Base-by-base conservation (phyloP, 176 grass and related monocot species). In the Lolium multiflorum region DNA sequence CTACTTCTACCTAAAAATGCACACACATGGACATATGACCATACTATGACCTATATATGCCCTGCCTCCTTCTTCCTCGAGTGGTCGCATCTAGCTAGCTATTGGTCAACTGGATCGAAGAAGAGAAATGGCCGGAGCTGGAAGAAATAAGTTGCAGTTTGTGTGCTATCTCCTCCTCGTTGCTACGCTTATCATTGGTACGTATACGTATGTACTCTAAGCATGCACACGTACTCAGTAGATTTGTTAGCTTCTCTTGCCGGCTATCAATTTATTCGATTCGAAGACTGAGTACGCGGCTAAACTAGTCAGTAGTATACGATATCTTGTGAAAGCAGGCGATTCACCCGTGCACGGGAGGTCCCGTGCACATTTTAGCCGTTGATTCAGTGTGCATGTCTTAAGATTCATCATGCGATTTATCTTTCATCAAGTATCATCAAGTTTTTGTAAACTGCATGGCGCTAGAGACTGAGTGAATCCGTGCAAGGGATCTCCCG, bases 131-230 rank as follows among this genome's bases (percentile, higher is more conserved):
- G 55, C 79, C n/a, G 78, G 25, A 15, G 68, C 20, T 3, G 46
- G 38, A 55, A 70, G 14, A 62, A 44, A 26, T 5, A 11, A 28
- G 77, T 43, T 48, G 43, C 26, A 43, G 41, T 43, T 43, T 18
- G 17, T 64, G 1, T 54, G 56, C 16, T 5, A 3, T 49, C 63
- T 90, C 64, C 50, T 85, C 60, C 43, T 90, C 63, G 8, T 82
- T 74, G 61, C 62, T 43, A 12, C 18, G 20, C 72, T 86, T 22
- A 4, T 90, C 41, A 55, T 6, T 11, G 87, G 87, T 82, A 48
- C 21, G 71, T 46, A 71, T 20, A 35, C 31, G 2, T 35, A 35
- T 35, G 31, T 35, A 2, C 26, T 71, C 35, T 7, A 47, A 26
- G 24, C 70, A 71, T 21, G 69, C 69, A 46, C 65, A 46, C 69